phyloP scores from a whole-genome alignment of 2,329 filamentous ascomycete genomes.

The Mariannaea elegans region DNA sequence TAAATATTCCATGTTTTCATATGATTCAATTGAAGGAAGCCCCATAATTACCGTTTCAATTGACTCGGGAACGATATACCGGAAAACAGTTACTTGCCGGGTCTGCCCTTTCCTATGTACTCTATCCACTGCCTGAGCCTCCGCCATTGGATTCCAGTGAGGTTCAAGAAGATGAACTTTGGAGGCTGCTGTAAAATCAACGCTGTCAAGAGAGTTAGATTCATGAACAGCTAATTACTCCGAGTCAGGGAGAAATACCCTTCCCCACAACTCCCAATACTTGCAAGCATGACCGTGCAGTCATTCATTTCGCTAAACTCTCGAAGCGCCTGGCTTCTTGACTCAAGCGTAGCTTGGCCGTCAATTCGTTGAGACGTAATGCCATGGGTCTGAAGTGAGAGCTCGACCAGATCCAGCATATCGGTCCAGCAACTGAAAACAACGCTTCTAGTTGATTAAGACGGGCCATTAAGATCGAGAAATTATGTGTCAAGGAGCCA shows the following conservation, averaged over 20 bases:
- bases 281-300: conserved; percentile 43
- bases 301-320: conserved; percentile 25
- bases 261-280: conserved; percentile 43
- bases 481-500: background rate
- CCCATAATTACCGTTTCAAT: conserved; percentile 2
- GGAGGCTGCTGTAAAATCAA: background rate
- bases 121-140: background rate
- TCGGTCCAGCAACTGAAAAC: conserved; percentile 17
- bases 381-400: conserved; percentile 15
- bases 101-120: background rate
- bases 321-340: conserved; percentile 16
- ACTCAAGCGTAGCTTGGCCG: conserved; percentile 25
- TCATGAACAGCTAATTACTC: background rate
- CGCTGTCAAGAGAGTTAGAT: background rate
- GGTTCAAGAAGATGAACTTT: background rate
- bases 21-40: no score
- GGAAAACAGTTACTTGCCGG: background rate
- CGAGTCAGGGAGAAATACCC: background rate
- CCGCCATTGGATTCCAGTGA: conserved; percentile 8
- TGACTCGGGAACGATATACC: background rate
- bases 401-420: conserved; percentile 42
- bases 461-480: background rate
- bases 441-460: background rate
- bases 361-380: conserved; percentile 40
- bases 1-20: no score